Conservation (phyloP, 495 filamentous ascomycete species). For the Gamarada debralockiae region DNA sequence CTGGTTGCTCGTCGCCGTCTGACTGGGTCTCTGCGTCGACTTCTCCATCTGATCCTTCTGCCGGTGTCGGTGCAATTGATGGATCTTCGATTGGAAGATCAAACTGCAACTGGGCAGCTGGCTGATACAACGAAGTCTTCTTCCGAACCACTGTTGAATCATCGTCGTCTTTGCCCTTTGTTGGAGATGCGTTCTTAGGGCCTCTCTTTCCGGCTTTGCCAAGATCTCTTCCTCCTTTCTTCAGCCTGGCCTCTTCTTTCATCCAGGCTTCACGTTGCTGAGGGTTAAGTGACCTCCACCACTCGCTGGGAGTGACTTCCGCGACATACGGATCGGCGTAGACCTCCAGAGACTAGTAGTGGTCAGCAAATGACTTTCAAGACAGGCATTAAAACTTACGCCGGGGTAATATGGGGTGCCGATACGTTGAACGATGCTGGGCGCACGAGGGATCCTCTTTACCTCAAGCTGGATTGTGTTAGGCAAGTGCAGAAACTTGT, state of each 20-base stretch:
- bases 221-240: neutral
- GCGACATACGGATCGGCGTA: neutral
- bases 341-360: neutral
- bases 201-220: neutral
- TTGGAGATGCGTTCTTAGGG: neutral
- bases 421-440: slow-evolving; percentile 8
- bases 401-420: slow-evolving; percentile 3
- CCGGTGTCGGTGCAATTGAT: neutral
- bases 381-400: slow-evolving; percentile 1
- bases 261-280: neutral
- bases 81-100: neutral
- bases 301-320: neutral
- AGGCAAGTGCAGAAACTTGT: neutral
- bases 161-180: neutral
- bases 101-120: neutral
- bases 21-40: neutral
- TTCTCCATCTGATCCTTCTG: neutral
- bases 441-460: neutral
- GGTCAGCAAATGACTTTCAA: neutral
- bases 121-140: slow-evolving; percentile 3
- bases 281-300: neutral
- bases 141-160: neutral
- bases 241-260: neutral
- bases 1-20: slow-evolving; percentile 9
- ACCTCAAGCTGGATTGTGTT: slow-evolving; percentile 6